Evolutionary conservation across 2,329 filamentous ascomycete genomes (phyloP).

Genomic region (Diaporthe aspalathi): DNA sequence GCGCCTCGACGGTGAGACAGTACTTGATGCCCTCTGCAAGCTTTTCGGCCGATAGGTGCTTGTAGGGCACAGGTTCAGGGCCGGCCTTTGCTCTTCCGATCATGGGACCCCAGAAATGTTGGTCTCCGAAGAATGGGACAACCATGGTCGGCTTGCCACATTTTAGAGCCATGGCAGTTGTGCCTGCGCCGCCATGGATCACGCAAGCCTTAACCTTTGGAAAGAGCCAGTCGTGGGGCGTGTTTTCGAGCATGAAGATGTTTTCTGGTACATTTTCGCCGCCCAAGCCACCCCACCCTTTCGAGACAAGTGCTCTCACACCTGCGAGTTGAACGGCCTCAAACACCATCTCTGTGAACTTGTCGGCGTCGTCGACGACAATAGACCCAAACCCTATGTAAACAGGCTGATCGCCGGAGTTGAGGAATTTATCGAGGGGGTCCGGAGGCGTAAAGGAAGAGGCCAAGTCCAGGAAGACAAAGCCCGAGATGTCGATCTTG

Average conservation of each 20-base stretch:
- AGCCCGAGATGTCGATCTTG: conserved; percentile 80
- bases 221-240: conserved; percentile 82
- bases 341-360: conserved; percentile 78
- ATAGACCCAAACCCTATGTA: conserved; percentile 84
- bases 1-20: conserved; percentile 71
- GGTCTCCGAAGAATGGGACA: conserved; percentile 83
- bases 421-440: conserved; percentile 66
- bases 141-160: conserved; percentile 79
- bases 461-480: conserved; percentile 80
- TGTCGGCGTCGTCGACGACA: conserved; percentile 77
- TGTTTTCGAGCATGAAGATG: conserved; percentile 79
- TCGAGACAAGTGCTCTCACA: conserved; percentile 77
- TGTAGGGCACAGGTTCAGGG: conserved; percentile 75
- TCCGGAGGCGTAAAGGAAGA: conserved; percentile 69
- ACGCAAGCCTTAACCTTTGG: conserved; percentile 74
- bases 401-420: conserved; percentile 67
- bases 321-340: conserved; percentile 73
- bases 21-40: conserved; percentile 78
- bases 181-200: conserved; percentile 83
- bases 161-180: conserved; percentile 79
- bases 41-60: conserved; percentile 70
- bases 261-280: conserved; percentile 69
- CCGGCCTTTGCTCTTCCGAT: conserved; percentile 73
- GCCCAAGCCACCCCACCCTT: conserved; percentile 81
- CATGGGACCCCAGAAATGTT: conserved; percentile 82